Evolutionary conservation across 495 filamentous ascomycete species (phyloP).

Genomic region (Pyrenula aspistea): DNA sequence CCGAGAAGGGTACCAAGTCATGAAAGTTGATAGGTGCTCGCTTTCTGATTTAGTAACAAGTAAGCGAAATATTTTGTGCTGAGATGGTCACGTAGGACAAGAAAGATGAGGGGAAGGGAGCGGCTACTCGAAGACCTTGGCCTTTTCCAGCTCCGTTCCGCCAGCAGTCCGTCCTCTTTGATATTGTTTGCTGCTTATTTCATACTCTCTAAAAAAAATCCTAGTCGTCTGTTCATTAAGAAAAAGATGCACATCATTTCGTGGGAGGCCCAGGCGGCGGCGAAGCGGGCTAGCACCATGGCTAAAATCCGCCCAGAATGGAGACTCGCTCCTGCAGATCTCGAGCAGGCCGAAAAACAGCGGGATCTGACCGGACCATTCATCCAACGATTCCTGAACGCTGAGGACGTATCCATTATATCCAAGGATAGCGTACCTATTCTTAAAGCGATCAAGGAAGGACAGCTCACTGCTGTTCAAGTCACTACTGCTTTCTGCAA

Average conservation of each 20-base stretch:
- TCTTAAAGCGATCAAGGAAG: slow-evolving; percentile 1
- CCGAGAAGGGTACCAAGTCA: no score
- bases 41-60: no score
- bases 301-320: slow-evolving; percentile 15
- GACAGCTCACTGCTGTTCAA: slow-evolving; percentile 17
- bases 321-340: slow-evolving; percentile 10
- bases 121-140: no score
- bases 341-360: slow-evolving; percentile 7
- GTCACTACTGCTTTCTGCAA: slow-evolving; percentile 34
- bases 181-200: no score
- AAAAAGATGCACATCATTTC: not conserved
- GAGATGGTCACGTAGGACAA: no score
- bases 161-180: no score
- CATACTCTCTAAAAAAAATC: no score
- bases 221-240: not conserved
- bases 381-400: slow-evolving; percentile 17
- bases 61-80: no score
- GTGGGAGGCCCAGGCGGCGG: slow-evolving; percentile 14
- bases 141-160: no score
- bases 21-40: no score
- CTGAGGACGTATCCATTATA: not conserved
- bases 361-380: slow-evolving; percentile 18
- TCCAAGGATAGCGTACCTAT: slow-evolving; percentile 1
- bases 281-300: slow-evolving; percentile 10
- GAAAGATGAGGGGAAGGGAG: no score